Evolutionary conservation across 352 stramenopile genomes (phyloP).

Genomic region (Globisporangium sylvaticum): DNA sequence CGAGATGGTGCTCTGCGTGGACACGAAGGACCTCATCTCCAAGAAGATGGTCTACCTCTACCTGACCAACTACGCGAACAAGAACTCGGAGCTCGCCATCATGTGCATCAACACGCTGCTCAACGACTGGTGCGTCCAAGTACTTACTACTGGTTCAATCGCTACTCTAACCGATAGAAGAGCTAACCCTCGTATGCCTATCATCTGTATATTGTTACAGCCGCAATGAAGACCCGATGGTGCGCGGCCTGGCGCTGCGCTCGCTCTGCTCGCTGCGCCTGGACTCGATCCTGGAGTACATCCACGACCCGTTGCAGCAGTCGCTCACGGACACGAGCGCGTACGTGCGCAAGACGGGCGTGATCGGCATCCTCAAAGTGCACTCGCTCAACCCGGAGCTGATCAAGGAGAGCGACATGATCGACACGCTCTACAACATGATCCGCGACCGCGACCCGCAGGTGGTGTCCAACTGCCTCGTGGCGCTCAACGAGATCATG

Average conservation of each 20-base stretch:
- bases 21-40: constrained; percentile 98
- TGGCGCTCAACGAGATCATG: constrained; percentile 99
- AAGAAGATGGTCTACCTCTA: constrained; percentile 99
- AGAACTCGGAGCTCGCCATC: constrained; percentile 98
- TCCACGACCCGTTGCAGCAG: constrained; percentile 88
- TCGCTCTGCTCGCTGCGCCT: constrained; percentile 96
- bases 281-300: constrained; percentile 98
- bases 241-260: constrained; percentile 95
- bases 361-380: constrained; percentile 99
- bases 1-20: constrained; percentile 97
- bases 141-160: neutral
- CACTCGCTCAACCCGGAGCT: constrained; percentile 89
- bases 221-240: constrained; percentile 98
- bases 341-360: constrained; percentile 98
- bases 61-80: constrained; percentile 97
- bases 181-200: neutral
- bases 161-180: neutral
- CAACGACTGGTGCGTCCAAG: constrained; percentile 93
- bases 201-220: constrained; percentile 18
- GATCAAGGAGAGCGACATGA: constrained; percentile 92
- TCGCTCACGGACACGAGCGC: constrained; percentile 94
- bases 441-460: constrained; percentile 96
- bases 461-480: constrained; percentile 96
- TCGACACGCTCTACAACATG: constrained; percentile 99
- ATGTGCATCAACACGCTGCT: constrained; percentile 99